Percentiles rank a stretch among this genome's conserved stretches.
These are phyloP conservation scores for Onygena corvina DNA, from an alignment of 2,329 filamentous ascomycete species.

Conservation along the genomic window DNA sequence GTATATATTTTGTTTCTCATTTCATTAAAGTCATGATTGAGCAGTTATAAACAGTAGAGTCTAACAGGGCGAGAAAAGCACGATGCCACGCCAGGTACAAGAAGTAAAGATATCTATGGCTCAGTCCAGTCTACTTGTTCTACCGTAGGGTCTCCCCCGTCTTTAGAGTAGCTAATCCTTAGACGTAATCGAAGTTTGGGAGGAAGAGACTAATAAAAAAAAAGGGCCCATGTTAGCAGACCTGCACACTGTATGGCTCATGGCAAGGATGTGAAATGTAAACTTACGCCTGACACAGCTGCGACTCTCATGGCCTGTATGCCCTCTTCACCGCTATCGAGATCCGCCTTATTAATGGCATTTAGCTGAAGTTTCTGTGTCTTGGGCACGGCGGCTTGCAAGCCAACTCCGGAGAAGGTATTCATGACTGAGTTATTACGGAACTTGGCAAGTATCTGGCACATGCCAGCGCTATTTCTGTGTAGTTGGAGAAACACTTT, in stretches of 20 bases:
- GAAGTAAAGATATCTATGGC: conserved; percentile 31
- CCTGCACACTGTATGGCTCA: not conserved
- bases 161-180: conserved; percentile 67
- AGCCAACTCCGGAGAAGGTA: conserved; percentile 58
- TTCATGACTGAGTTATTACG: conserved; percentile 58
- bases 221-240: not conserved
- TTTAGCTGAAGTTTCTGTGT: conserved; percentile 87
- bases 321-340: conserved; percentile 67
- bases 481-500: conserved; percentile 72
- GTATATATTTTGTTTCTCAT: conserved; percentile 2
- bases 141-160: conserved; percentile 56
- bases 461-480: conserved; percentile 53
- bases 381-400: conserved; percentile 94
- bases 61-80: not conserved
- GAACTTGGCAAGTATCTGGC: conserved; percentile 77
- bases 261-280: conserved; percentile 4
- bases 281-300: conserved; percentile 76
- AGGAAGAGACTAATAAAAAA: conserved; percentile 50
- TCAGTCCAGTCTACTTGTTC: conserved; percentile 98
- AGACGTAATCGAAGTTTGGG: conserved; percentile 65
- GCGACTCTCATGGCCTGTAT: conserved; percentile 83
- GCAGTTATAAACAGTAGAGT: not conserved
- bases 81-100: not conserved
- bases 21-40: conserved; percentile 4
- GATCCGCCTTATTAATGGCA: conserved; percentile 69